Evolutionary conservation across 306 rosid genomes (phyloP).

Genomic region (Medicago arabica): DNA sequence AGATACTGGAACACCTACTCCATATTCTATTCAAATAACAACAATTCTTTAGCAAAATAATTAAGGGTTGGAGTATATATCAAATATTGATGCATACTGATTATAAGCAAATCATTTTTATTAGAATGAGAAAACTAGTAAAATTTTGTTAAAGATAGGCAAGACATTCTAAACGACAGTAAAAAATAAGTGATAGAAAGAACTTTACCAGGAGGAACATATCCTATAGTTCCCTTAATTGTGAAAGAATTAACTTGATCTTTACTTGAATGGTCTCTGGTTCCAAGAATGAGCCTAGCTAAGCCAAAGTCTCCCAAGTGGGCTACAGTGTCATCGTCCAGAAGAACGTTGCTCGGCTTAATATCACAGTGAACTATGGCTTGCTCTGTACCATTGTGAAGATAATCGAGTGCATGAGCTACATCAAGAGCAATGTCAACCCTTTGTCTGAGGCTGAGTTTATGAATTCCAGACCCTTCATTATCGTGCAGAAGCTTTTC

Average conservation of each 20-base stretch:
- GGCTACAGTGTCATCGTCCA: neutral
- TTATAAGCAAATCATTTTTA: no score
- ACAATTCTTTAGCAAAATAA: neutral
- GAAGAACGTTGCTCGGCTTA: slow-evolving; percentile 56
- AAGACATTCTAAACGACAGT: no score
- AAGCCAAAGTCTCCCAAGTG: slow-evolving; percentile 5
- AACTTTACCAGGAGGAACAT: slow-evolving; percentile 40
- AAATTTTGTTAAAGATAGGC: no score
- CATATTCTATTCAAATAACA: slow-evolving; percentile 21
- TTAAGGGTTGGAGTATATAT: neutral
- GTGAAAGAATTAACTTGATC: neutral
- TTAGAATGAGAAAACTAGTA: no score
- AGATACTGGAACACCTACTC: slow-evolving; percentile 17
- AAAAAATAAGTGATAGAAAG: neutral
- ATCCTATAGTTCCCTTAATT: slow-evolving; percentile 47
- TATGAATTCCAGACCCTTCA: neutral
- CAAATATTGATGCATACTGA: neutral
- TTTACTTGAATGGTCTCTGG: neutral
- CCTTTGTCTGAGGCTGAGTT: neutral
- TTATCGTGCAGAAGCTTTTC: slow-evolving; percentile 34
- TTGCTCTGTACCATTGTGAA: slow-evolving; percentile 40
- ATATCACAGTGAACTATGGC: slow-evolving; percentile 51
- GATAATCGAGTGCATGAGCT: slow-evolving; percentile 51
- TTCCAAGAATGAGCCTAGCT: neutral
- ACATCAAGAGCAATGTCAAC: slow-evolving; percentile 47